Evolutionary conservation across 495 filamentous ascomycete genomes (phyloP).

Genomic region (Lindgomyces ingoldianus): DNA sequence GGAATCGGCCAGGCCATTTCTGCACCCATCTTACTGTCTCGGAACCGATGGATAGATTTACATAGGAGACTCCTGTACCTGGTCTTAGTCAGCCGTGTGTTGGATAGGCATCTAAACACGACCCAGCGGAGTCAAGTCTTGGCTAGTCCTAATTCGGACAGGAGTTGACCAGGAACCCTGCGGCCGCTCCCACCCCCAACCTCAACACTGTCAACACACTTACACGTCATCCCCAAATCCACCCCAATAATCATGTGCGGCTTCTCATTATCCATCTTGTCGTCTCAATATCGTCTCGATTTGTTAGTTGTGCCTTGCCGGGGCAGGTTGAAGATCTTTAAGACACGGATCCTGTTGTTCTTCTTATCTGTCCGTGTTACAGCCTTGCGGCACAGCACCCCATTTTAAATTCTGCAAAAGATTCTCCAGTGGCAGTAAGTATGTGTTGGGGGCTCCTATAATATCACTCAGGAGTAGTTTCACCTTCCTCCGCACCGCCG

Average conservation of each 20-base stretch:
- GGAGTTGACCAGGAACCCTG: neutral
- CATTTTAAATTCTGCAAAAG: neutral
- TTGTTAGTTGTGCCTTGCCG: neutral
- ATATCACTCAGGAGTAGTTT: neutral
- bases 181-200: slow-evolving; percentile 8
- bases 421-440: no score
- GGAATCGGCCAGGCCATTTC: slow-evolving; percentile 60
- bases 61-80: slow-evolving; percentile 57
- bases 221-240: slow-evolving; percentile 65
- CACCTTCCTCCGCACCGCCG: no score
- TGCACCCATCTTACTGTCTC: slow-evolving; percentile 58
- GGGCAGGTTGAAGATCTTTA: slow-evolving; percentile 25
- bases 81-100: slow-evolving; percentile 13
- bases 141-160: slow-evolving; percentile 4
- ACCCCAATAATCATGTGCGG: slow-evolving; percentile 62
- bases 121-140: neutral
- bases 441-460: no score
- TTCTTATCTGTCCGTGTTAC: slow-evolving; percentile 5
- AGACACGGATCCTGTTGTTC: neutral
- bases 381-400: slow-evolving; percentile 33
- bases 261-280: slow-evolving; percentile 30
- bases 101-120: slow-evolving; percentile 3
- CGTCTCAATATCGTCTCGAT: slow-evolving; percentile 7
- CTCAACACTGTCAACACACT: no score
- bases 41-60: slow-evolving; percentile 44